Base-by-base conservation (phyloP, 257 asterid genomes). In the Rehmannia glutinosa region DNA sequence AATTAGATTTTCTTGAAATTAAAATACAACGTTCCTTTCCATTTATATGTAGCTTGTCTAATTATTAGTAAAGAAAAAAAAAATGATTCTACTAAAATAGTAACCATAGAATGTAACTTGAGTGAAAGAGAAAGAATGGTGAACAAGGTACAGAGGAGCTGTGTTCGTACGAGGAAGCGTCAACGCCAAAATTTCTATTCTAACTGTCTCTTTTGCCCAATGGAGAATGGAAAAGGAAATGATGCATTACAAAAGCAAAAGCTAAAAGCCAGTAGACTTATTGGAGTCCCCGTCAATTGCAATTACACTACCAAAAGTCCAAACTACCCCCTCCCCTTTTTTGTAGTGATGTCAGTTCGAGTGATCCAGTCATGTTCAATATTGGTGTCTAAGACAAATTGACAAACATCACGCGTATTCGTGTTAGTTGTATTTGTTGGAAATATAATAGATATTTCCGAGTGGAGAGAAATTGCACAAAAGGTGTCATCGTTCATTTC, bases 161-260 rank as follows among this genome's bases (percentile, higher is more conserved):
- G 50, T 13, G 64, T 45, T 68, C 62, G 90, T 86, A 89, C 95
- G 89, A 89, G 88, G 96, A 81, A 76, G 89, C 77, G 95, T 84
- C 92, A 83, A 75, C 86, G 78, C 88, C 90, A 75, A 53, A 53
- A 71, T 68, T 80, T 53, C 51, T 33, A 73, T 64, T 55, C 42
- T 38, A 72, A 50, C 66, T 68, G 75, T 75, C 83, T 80, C 77
- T 76, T 78, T 68, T 76, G 73, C 86, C 81, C 76, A 73, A 60
- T 75, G 64, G 74, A 82, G 87, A 74, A 74, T 62, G 72, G 73
- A 73, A 74, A 82, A 73, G 73, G 73, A 83, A 80, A 78, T 74
- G 45, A 81, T 74, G 69, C n/a, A n/a, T n/a, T n/a, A n/a, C n/a
- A 54, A 77, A 80, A 76, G 73, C 67, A 43, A 52, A 69, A 60